Evolutionary conservation across 805 yeast species (phyloP).

Genomic region (Candida qinlingensis): DNA sequence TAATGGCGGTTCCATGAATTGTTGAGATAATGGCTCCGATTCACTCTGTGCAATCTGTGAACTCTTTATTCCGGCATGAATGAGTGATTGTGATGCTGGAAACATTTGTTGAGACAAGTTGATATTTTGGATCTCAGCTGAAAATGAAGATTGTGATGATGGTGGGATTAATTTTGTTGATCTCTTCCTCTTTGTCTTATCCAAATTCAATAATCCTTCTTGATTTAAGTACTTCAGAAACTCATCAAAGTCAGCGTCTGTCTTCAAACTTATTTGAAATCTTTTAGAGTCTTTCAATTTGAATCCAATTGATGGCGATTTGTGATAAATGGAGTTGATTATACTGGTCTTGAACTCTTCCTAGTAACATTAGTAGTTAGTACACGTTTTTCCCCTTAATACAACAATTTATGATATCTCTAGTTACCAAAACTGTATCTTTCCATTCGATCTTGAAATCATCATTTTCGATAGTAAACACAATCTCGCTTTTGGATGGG

Average conservation of each 20-base stretch:
- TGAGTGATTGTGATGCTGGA: neutral
- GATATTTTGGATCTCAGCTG: neutral
- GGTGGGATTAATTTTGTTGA: neutral
- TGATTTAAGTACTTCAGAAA: neutral
- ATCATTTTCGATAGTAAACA: constrained; percentile 5
- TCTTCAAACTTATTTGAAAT: constrained; percentile 12
- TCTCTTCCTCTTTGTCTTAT: neutral
- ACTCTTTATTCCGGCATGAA: no score
- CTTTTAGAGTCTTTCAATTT: constrained; percentile 7
- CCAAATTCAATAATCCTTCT: neutral
- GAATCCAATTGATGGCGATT: constrained; percentile 22
- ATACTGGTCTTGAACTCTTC: constrained; percentile 8
- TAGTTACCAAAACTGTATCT: constrained; percentile 15
- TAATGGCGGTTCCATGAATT: neutral
- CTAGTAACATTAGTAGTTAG: constrained; percentile 1
- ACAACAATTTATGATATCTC: neutral
- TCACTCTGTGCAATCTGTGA: no score
- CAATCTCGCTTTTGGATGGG: constrained; percentile 21
- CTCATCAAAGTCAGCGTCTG: neutral
- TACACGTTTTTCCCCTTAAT: neutral
- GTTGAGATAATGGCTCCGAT: no score
- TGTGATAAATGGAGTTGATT: constrained; percentile 11
- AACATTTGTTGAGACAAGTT: neutral
- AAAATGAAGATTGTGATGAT: neutral
- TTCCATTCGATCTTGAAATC: constrained; percentile 17